Base-by-base conservation (phyloP, 2,329 filamentous ascomycete genomes). In the Talaromyces amestolkiae region DNA sequence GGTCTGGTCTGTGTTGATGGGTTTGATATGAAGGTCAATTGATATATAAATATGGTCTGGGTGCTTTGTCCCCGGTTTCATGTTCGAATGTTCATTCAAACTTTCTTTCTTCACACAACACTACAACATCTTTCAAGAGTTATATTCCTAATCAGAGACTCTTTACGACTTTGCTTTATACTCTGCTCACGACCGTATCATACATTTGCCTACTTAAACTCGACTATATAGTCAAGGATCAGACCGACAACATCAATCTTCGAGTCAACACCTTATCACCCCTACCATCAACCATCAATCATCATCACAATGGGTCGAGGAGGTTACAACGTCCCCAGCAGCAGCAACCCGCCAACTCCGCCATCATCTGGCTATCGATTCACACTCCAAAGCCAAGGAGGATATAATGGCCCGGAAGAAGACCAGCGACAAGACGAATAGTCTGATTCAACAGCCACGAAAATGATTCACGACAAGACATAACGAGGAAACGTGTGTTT, bases 271-370 rank as follows among this genome's bases (percentile, higher is more conserved):
- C 47, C 47, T 51, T 31, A 37, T 22, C 53, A 22, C 33, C 41
- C 47, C 13, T 13, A 33, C 39, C 24, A 33, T n/a, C 35, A 11
- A 41, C 11, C 3, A 35, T 41, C 22, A 35, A 43, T 4, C 8
- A 33, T 27, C 43, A 24, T 58, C 61, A 68, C 63, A 67, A 78
- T 78, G 76, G 78, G 78, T 58, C 75, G 79, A 68, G 77, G 77
- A 45, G 77, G 75, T 51, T 78, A 78, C 69, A 78, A 79, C 71
- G 59, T 64, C n/a, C 61, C 66, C 17, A 19, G 63, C 51, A 66
- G 68, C 35, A 59, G 54, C 63, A 66, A 63, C 33, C 49, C 66
- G 54, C 68, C 58, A 27, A 51, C 62, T 61, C 58, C 60, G 11
- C 60, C 53, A n/a, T 61, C 53, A 58, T 69, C 63, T 19, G 39